A percentile compares a stretch with the other conserved stretches of the same genome.
Conservation (phyloP, 2,329 filamentous ascomycete species). For the Venturia aucupariae region DNA sequence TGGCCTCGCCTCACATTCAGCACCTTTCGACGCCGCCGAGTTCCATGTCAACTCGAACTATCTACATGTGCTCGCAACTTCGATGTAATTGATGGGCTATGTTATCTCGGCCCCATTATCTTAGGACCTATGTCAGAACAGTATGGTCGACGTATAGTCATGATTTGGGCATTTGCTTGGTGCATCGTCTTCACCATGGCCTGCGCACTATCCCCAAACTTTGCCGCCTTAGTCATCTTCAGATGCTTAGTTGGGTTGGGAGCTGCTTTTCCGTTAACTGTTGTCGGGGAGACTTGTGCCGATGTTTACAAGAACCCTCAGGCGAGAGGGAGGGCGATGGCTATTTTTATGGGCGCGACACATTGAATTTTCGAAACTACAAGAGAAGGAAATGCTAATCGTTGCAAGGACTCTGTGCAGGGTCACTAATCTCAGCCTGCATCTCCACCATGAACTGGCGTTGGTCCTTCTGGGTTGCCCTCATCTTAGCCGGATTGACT, state of each 20-base stretch:
- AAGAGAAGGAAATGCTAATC: background rate
- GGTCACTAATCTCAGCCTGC: slow-evolving; percentile 57
- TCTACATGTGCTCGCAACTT: slow-evolving; percentile 38
- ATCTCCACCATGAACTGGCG: slow-evolving; percentile 52
- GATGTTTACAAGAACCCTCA: slow-evolving; percentile 53
- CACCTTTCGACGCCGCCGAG: slow-evolving; percentile 47
- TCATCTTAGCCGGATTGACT: slow-evolving; percentile 57
- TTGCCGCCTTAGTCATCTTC: slow-evolving; percentile 35
- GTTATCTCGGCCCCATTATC: slow-evolving; percentile 34
- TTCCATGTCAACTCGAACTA: slow-evolving; percentile 44
- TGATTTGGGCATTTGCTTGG: slow-evolving; percentile 42
- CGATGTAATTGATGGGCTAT: slow-evolving; percentile 42
- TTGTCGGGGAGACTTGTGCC: slow-evolving; percentile 53
- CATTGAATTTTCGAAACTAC: background rate
- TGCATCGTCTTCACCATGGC: slow-evolving; percentile 38
- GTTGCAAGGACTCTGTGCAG: slow-evolving; percentile 47
- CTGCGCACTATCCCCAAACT: slow-evolving; percentile 35
- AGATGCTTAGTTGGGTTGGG: slow-evolving; percentile 35
- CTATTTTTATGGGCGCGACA: slow-evolving; percentile 57
- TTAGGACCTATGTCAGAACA: slow-evolving; percentile 37
- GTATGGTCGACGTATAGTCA: slow-evolving; percentile 37
- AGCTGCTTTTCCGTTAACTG: slow-evolving; percentile 44
- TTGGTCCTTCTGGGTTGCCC: slow-evolving; percentile 61
- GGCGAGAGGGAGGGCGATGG: slow-evolving; percentile 50
- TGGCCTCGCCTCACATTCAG: slow-evolving; percentile 54